Conservation (phyloP, 169 alveolate genomes). For the Theileria parva region DNA sequence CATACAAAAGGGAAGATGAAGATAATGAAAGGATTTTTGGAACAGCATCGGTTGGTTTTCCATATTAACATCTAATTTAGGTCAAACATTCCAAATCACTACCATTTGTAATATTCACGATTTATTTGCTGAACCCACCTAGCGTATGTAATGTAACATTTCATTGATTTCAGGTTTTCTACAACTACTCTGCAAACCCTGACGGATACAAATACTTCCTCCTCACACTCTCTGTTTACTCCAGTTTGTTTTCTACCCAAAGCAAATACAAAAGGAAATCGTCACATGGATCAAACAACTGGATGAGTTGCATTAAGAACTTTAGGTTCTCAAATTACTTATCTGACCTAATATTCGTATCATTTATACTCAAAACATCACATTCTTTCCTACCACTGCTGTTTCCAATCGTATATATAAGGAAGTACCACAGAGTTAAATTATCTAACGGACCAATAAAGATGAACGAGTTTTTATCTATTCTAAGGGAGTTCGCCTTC, state of each 20-base stretch:
- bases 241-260: neutral
- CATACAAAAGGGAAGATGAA: slow-evolving; percentile 16
- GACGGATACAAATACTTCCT: slow-evolving; percentile 32
- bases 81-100: slow-evolving; percentile 16
- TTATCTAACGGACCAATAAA: slow-evolving; percentile 12
- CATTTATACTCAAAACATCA: slow-evolving; percentile 27
- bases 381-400: slow-evolving; percentile 42
- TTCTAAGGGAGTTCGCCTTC: slow-evolving; percentile 21
- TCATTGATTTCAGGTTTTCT: slow-evolving; percentile 1
- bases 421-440: slow-evolving; percentile 13
- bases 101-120: neutral
- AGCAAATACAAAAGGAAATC: neutral
- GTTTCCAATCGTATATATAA: slow-evolving; percentile 29
- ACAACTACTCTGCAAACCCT: slow-evolving; percentile 23
- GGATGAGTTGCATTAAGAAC: neutral
- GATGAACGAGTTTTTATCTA: slow-evolving; percentile 9
- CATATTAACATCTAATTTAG: neutral
- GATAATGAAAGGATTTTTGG: slow-evolving; percentile 3
- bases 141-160: slow-evolving; percentile 14
- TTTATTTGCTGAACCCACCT: slow-evolving; percentile 25
- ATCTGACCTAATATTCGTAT: slow-evolving; percentile 23
- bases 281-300: neutral
- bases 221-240: slow-evolving; percentile 13
- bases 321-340: slow-evolving; percentile 7
- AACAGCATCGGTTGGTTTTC: slow-evolving; percentile 11